phyloP scores from a whole-genome alignment of 2,329 filamentous ascomycete genomes.

The Aspergillus hiratsukae region DNA sequence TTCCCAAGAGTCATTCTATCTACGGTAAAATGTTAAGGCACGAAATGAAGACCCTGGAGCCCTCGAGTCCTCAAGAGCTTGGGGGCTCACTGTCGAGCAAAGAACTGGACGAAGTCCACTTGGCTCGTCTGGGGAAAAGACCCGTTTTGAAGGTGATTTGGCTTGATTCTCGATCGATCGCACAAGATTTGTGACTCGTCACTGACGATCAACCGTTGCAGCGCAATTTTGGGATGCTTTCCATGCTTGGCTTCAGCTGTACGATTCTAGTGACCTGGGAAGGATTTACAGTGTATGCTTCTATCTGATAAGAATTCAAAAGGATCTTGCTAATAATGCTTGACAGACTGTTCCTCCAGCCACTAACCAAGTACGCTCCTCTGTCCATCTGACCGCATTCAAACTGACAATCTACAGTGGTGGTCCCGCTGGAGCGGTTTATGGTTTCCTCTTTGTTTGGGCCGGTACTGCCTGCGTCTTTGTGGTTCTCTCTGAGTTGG shows the following conservation, averaged over 20 bases:
- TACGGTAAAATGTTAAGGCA: neutral
- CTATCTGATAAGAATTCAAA: neutral
- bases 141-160: slow-evolving; percentile 43
- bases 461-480: slow-evolving; percentile 23
- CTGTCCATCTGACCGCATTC: neutral
- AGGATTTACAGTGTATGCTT: slow-evolving; percentile 12
- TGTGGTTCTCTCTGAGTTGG: slow-evolving; percentile 27
- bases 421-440: slow-evolving; percentile 30
- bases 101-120: slow-evolving; percentile 39
- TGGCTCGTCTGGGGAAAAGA: slow-evolving; percentile 48
- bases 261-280: slow-evolving; percentile 21
- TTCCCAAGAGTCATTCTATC: neutral
- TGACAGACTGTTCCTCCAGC: slow-evolving; percentile 6
- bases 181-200: neutral
- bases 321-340: neutral
- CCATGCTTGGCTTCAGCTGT: slow-evolving; percentile 19
- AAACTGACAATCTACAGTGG: slow-evolving; percentile 17
- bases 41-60: neutral
- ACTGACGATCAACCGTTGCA: slow-evolving; percentile 1
- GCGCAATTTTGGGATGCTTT: slow-evolving; percentile 19
- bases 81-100: slow-evolving; percentile 12
- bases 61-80: slow-evolving; percentile 11
- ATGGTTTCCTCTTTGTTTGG: slow-evolving; percentile 31
- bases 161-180: neutral
- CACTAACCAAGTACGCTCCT: slow-evolving; percentile 6